Conservation (phyloP, 129 eudicot genomes). For the Silybum marianum region DNA sequence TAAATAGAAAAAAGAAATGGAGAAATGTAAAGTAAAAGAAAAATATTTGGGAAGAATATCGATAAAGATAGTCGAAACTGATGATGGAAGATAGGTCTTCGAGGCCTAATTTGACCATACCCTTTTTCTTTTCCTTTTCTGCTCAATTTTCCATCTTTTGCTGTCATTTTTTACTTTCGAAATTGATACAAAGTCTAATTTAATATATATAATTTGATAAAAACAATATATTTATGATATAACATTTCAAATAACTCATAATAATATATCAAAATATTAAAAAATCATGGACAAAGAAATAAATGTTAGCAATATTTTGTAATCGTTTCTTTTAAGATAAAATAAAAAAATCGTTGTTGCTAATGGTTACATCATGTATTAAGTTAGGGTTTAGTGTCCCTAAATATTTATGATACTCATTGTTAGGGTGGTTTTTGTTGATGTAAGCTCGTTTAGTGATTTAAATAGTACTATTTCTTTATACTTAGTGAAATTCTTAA, state of each 20-base stretch:
- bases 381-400: too few relatives aligned
- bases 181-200: background rate
- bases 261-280: too few relatives aligned
- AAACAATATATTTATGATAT: background rate
- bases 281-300: too few relatives aligned
- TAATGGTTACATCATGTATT: too few relatives aligned
- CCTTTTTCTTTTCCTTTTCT: constrained; percentile 44
- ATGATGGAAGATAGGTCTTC: constrained; percentile 74
- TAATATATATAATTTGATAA: background rate
- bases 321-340: too few relatives aligned
- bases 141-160: constrained; percentile 39
- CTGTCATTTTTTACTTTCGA: constrained; percentile 37
- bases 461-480: too few relatives aligned
- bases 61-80: constrained; percentile 78
- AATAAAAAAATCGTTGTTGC: too few relatives aligned
- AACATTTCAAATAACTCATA: background rate
- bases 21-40: background rate
- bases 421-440: too few relatives aligned
- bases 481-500: too few relatives aligned
- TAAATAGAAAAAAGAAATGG: background rate
- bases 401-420: too few relatives aligned
- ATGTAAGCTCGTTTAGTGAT: too few relatives aligned
- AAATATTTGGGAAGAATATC: constrained; percentile 39
- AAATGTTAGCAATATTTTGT: too few relatives aligned
- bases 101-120: constrained; percentile 74